Base-by-base conservation (phyloP, 768 basidiomycete species). In the Asterophora lycoperdoides region DNA sequence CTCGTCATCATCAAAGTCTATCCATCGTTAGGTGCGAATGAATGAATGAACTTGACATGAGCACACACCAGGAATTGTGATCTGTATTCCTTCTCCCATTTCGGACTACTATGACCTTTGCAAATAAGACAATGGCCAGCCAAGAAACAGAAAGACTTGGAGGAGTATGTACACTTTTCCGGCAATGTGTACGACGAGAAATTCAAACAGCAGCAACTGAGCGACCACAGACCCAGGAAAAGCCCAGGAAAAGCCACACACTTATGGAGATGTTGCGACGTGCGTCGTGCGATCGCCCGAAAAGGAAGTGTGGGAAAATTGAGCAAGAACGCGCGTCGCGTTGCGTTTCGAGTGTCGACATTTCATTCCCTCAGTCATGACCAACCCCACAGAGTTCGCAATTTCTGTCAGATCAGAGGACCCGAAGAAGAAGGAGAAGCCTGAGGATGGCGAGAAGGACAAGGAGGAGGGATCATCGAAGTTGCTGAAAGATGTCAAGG, bases 1-100 rank as follows among this genome's bases (percentile, higher is more conserved):
- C 57, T 87, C 83, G 53, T 87, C 86, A 56, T 89, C 88, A 57
- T 84, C 85, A 66, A 92, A 85, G 63, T 89, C 89, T 92, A 58
- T 28, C 49, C 39, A 34, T 41, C 36, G 39, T 41, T 54, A 57
- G 56, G 36, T 40, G 38, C 41, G 35, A 48, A 35, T 43, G 41
- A 32, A 49, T 36, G 42, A 39, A 23, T 13, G 9, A 46, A 41
- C 54, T 42, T 32, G n/a, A 45, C 34, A 11, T 36, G 40, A 42
- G 43, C 40, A 54, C 74, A 47, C 43, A 80, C 81, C 79, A 64
- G 81, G 81, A 62, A 84, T 83, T 36, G 81, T 81, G 48, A 84
- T 84, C 65, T 84, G 81, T 44, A 81, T 71, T 41, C 73, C 73
- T 56, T 77, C 75, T 48, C 64, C 67, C 74, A 75, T 75, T 46